These are phyloP conservation scores for Pythium coloratum DNA, from an alignment of 352 stramenopile genomes.

Conservation along the genomic window DNA sequence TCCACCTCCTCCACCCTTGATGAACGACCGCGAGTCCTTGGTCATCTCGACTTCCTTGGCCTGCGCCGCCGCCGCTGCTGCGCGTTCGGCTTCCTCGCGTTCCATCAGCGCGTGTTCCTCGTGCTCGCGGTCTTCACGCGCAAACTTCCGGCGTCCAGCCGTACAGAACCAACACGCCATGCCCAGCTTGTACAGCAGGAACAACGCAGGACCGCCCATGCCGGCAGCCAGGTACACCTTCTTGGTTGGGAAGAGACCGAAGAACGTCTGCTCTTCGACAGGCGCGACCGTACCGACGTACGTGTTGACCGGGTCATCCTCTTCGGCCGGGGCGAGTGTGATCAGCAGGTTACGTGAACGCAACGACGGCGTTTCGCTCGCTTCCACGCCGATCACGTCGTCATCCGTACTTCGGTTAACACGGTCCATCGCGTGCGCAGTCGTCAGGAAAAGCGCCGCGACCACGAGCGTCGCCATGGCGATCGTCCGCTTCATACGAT, in stretches of 20 bases:
- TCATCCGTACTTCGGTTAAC: neutral
- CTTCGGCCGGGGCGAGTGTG: constrained; percentile 7
- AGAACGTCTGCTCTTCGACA: constrained; percentile 25
- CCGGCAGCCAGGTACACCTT: constrained; percentile 23
- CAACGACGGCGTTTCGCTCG: neutral
- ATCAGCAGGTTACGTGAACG: constrained; percentile 12
- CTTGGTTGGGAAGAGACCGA: constrained; percentile 31
- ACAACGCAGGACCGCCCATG: constrained; percentile 22
- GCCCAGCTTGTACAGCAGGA: constrained; percentile 31
- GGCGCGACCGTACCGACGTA: constrained; percentile 27
- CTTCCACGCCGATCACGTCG: neutral
- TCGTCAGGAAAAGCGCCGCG: constrained; percentile 15
- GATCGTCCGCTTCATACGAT: constrained; percentile 7
- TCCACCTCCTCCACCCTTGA: constrained; percentile 8
- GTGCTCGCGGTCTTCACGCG: constrained; percentile 21
- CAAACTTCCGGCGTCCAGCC: constrained; percentile 27
- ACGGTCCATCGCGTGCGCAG: neutral
- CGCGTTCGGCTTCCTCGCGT: constrained; percentile 24
- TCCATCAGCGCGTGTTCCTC: constrained; percentile 20
- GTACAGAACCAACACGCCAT: constrained; percentile 31
- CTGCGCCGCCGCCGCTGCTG: neutral
- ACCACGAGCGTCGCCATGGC: constrained; percentile 9
- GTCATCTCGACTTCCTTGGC: constrained; percentile 11
- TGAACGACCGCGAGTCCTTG: constrained; percentile 2
- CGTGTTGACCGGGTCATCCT: constrained; percentile 10